A percentile compares a stretch with the other conserved stretches of the same genome.
These are phyloP conservation scores for Xylaria sp. DNA, from an alignment of 2,329 filamentous ascomycete species.

Conservation along the genomic window DNA sequence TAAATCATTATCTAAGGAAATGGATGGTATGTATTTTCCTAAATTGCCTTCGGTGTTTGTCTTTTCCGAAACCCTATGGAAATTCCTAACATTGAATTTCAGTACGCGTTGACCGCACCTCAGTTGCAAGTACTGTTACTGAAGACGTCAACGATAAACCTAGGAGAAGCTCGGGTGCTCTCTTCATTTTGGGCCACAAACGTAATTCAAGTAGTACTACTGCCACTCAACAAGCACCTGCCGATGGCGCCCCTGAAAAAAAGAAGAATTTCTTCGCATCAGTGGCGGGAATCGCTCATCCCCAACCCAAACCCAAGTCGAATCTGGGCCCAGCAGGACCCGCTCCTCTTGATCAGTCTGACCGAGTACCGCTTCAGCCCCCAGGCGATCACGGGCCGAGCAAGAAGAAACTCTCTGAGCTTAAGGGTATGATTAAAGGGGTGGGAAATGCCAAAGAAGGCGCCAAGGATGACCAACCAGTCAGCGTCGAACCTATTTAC, in stretches of 20 bases:
- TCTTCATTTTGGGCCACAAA: slow-evolving; percentile 46
- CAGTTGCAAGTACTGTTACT: slow-evolving; percentile 48
- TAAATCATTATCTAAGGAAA: slow-evolving; percentile 55
- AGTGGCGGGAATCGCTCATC: slow-evolving; percentile 30
- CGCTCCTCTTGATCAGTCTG: slow-evolving; percentile 28
- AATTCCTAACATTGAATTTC: slow-evolving; percentile 15
- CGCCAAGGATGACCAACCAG: slow-evolving; percentile 38
- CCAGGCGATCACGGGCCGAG: slow-evolving; percentile 25
- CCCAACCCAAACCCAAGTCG: slow-evolving; percentile 34
- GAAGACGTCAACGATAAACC: slow-evolving; percentile 48
- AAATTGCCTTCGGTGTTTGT: slow-evolving; percentile 37
- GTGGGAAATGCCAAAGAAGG: slow-evolving; percentile 39
- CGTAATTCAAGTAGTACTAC: slow-evolving; percentile 33
- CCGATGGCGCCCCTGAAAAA: slow-evolving; percentile 41
- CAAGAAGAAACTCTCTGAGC: slow-evolving; percentile 41
- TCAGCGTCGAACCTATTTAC: slow-evolving; percentile 28
- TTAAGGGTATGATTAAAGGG: slow-evolving; percentile 42
- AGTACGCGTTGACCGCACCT: slow-evolving; percentile 47
- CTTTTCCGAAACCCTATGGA: not conserved
- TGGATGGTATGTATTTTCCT: slow-evolving; percentile 50
- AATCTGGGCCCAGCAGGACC: slow-evolving; percentile 25
- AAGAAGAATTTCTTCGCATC: slow-evolving; percentile 49
- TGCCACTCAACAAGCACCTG: slow-evolving; percentile 28
- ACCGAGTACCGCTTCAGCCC: slow-evolving; percentile 27
- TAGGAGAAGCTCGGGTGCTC: slow-evolving; percentile 45